Percentiles rank a stretch among this genome's conserved stretches.
Evolutionary conservation across 371 early-diverging fungal genomes (phyloP).

Genomic region (Mortierella sp.): DNA sequence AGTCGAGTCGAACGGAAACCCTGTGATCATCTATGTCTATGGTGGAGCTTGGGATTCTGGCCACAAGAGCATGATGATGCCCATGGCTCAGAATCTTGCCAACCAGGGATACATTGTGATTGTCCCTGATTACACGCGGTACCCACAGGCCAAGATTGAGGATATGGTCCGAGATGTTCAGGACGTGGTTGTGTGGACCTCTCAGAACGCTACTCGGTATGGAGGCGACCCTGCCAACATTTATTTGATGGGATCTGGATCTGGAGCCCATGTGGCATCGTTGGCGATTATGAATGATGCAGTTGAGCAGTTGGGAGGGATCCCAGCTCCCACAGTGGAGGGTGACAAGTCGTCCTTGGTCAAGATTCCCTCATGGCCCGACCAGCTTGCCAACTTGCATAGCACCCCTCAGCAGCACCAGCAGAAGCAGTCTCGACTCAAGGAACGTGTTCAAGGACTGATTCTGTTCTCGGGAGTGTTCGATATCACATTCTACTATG

Average conservation of each 20-base stretch:
- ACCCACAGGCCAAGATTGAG: conserved; percentile 57
- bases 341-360: conserved; percentile 42
- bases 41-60: conserved; percentile 58
- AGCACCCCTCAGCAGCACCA: conserved; percentile 14
- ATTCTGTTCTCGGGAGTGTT: conserved; percentile 78
- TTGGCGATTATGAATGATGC: conserved; percentile 63
- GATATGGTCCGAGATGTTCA: conserved; percentile 61
- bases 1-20: conserved; percentile 49
- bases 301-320: conserved; percentile 41
- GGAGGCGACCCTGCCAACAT: conserved; percentile 59
- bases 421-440: conserved; percentile 34
- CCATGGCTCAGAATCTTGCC: conserved; percentile 60
- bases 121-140: conserved; percentile 58
- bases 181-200: conserved; percentile 56
- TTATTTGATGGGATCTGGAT: conserved; percentile 66
- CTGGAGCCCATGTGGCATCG: conserved; percentile 66
- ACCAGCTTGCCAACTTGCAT: conserved; percentile 14
- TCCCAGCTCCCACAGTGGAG: conserved; percentile 34
- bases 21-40: conserved; percentile 51
- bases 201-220: conserved; percentile 50
- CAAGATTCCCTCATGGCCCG: conserved; percentile 39
- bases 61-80: conserved; percentile 60
- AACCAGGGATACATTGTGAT: conserved; percentile 61
- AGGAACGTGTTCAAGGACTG: conserved; percentile 69
- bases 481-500: conserved; percentile 74